Conservation (phyloP, 2,329 filamentous ascomycete genomes). For the Neobulgaria alba region DNA sequence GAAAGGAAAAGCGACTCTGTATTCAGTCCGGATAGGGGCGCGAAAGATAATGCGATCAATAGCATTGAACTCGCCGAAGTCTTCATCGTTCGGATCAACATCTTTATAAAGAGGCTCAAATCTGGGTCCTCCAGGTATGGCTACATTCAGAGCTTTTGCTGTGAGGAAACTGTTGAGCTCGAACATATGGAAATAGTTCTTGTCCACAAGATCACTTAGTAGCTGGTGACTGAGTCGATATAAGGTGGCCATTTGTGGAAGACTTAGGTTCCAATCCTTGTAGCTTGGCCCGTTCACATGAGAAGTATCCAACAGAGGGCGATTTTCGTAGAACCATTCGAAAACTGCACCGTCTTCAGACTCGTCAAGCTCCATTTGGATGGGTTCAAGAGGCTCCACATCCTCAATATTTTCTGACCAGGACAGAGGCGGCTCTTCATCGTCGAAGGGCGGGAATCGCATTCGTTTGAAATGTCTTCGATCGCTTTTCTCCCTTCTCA, state of each 20-base stretch:
- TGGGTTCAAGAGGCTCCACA: constrained; percentile 92
- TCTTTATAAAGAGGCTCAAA: constrained; percentile 98
- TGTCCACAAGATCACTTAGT: constrained; percentile 84
- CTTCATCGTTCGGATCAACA: constrained; percentile 96
- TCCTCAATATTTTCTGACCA: constrained; percentile 99
- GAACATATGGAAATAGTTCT: constrained; percentile 98
- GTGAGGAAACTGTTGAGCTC: constrained; percentile 92
- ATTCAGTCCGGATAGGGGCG: constrained; percentile 88
- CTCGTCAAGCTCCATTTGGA: constrained; percentile 97
- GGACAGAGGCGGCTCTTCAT: constrained; percentile 92
- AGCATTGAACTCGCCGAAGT: constrained; percentile 98
- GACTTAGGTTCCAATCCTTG: constrained; percentile 84
- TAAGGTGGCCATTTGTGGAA: constrained; percentile 93
- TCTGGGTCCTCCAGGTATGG: constrained; percentile 90
- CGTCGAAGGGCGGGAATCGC: constrained; percentile 97
- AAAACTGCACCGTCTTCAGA: constrained; percentile 83
- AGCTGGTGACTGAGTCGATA: constrained; percentile 88
- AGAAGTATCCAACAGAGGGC: constrained; percentile 79
- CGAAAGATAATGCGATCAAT: constrained; percentile 99
- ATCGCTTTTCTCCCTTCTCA: constrained; percentile 97
- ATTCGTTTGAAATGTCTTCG: constrained; percentile 95
- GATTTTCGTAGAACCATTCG: constrained; percentile 97
- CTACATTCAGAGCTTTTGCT: constrained; percentile 93
- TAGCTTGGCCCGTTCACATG: constrained; percentile 97
- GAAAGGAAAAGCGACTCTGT: constrained; percentile 87